A percentile compares a stretch with the other conserved stretches of the same genome.
Evolutionary conservation across 2,329 filamentous ascomycete species (phyloP).

Genomic region (Verticillium dahliae): DNA sequence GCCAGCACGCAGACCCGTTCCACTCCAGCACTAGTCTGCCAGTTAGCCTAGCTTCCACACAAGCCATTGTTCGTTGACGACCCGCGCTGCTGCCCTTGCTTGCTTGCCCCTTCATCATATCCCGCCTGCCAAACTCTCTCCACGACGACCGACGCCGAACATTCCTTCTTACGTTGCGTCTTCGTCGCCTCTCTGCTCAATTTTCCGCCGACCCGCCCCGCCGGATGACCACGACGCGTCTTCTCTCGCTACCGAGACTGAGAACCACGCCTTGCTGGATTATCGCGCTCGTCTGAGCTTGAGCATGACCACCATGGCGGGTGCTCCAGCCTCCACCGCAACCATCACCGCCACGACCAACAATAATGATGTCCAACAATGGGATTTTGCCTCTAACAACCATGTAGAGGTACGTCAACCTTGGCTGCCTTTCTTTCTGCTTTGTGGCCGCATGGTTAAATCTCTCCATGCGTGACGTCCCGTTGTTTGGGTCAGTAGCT

Average conservation of each 20-base stretch:
- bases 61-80: background rate
- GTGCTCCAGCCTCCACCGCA: slow-evolving; percentile 39
- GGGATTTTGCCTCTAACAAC: slow-evolving; percentile 27
- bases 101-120: background rate
- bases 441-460: too few relatives aligned
- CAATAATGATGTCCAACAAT: slow-evolving; percentile 38
- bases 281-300: background rate
- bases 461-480: background rate
- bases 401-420: slow-evolving; percentile 26
- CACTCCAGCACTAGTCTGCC: background rate
- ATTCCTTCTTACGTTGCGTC: background rate
- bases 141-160: background rate
- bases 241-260: background rate
- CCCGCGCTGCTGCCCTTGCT: background rate
- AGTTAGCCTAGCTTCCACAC: background rate
- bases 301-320: slow-evolving; percentile 47
- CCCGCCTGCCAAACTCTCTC: background rate
- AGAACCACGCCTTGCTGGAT: background rate
- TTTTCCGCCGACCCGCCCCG: background rate
- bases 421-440: background rate
- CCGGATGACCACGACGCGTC: background rate
- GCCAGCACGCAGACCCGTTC: background rate
- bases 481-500: background rate
- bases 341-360: slow-evolving; percentile 40
- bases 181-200: background rate